A percentile compares a stretch with the other conserved stretches of the same genome.
Evolutionary conservation across 371 early-diverging fungal species (phyloP).

Genomic region (Conidiobolus incongruus): DNA sequence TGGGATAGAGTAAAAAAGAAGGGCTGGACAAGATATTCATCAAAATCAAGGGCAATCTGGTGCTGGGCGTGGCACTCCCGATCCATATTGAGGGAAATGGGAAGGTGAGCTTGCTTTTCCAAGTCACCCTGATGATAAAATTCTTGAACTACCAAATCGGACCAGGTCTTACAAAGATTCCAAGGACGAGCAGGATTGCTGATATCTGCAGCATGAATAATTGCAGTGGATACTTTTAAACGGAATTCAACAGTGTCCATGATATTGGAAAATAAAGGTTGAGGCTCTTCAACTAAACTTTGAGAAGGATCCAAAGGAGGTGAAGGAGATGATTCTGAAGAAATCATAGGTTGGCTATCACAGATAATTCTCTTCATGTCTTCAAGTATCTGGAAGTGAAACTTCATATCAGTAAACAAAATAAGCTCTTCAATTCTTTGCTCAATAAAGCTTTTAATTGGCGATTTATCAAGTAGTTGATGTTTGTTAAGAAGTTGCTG

Average conservation of each 20-base stretch:
- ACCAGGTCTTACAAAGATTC: slow-evolving; percentile 63
- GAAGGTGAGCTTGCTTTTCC: slow-evolving; percentile 41
- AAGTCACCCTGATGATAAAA: slow-evolving; percentile 70
- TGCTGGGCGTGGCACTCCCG: slow-evolving; percentile 41
- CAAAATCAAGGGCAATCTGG: slow-evolving; percentile 57
- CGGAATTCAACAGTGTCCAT: slow-evolving; percentile 17
- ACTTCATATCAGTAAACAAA: slow-evolving; percentile 69
- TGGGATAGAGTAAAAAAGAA: slow-evolving; percentile 59
- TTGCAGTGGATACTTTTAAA: slow-evolving; percentile 31
- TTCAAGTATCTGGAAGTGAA: slow-evolving; percentile 62
- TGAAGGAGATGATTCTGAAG: not conserved
- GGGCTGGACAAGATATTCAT: slow-evolving; percentile 61
- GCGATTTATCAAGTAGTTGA: slow-evolving; percentile 24
- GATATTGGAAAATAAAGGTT: too few species aligned
- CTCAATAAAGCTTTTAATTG: too few species aligned
- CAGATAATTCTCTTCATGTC: too few species aligned
- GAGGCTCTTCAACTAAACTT: not conserved
- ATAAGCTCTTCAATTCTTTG: slow-evolving; percentile 26
- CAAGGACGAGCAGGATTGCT: slow-evolving; percentile 72
- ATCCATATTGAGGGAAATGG: slow-evolving; percentile 76
- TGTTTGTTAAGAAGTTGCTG: slow-evolving; percentile 43
- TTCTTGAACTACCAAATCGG: slow-evolving; percentile 60
- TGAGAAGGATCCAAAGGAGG: not conserved
- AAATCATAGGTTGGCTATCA: not conserved
- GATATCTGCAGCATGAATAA: slow-evolving; percentile 75